Evolutionary conservation across 2,329 filamentous ascomycete species (phyloP).

Genomic region (Mollisia scopiformis): DNA sequence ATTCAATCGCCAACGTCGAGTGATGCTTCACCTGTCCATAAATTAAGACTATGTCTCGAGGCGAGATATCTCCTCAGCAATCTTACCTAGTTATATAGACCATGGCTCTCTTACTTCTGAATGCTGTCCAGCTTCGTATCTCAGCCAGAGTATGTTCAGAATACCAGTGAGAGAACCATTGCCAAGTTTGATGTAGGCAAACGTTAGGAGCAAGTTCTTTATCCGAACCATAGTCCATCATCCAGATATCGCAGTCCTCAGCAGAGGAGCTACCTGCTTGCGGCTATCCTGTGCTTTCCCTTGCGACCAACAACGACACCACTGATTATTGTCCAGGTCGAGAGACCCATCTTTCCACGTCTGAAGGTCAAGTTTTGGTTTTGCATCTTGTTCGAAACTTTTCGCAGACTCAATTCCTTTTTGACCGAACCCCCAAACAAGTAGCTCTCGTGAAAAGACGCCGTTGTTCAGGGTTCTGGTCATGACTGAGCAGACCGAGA

Average conservation of each 20-base stretch:
- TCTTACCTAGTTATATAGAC: too few species aligned
- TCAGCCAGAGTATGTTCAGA: neutral
- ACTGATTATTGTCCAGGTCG: constrained; percentile 46
- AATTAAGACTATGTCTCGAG: too few species aligned
- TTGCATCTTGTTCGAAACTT: constrained; percentile 53
- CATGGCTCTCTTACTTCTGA: too few species aligned
- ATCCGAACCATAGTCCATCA: too few species aligned
- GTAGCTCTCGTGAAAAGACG: constrained; percentile 65
- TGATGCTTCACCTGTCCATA: too few species aligned
- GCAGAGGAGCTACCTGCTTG: constrained; percentile 70
- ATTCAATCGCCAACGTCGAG: too few species aligned
- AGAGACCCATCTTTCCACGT: constrained; percentile 54
- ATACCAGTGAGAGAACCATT: too few species aligned
- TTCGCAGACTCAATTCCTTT: constrained; percentile 52
- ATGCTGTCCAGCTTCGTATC: neutral
- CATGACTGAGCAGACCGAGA: constrained; percentile 72
- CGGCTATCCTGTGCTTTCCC: constrained; percentile 61
- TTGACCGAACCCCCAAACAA: constrained; percentile 65
- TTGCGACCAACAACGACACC: constrained; percentile 70
- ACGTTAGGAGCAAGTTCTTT: too few species aligned
- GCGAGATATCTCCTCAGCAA: too few species aligned
- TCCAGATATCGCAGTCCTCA: constrained; percentile 43
- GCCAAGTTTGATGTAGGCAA: too few species aligned
- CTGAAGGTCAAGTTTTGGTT: constrained; percentile 57
- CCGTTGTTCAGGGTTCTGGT: constrained; percentile 61